Evolutionary conservation across 371 early-diverging fungal genomes (phyloP).

Genomic region (Paraphysoderma sedebokerense): DNA sequence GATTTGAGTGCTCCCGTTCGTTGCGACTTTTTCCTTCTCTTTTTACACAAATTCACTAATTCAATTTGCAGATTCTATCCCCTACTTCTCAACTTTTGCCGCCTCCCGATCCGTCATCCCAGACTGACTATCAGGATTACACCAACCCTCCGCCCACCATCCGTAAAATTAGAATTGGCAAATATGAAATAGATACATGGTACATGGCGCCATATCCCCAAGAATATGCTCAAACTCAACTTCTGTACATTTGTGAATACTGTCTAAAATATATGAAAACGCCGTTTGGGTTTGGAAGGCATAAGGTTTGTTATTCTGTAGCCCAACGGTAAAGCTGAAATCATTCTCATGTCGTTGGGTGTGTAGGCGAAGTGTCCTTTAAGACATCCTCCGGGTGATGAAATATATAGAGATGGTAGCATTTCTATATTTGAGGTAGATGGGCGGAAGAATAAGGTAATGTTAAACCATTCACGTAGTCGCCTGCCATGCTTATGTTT

Average conservation of each 20-base stretch:
- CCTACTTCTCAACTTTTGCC: too few species aligned
- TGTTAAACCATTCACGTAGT: background rate
- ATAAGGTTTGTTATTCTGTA: conserved; percentile 25
- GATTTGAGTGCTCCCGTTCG: too few species aligned
- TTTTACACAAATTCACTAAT: too few species aligned
- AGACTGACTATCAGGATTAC: too few species aligned
- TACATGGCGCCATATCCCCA: conserved; percentile 97
- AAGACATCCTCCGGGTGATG: conserved; percentile 92
- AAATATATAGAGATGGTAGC: conserved; percentile 87
- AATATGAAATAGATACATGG: conserved; percentile 84
- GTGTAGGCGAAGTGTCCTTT: conserved; percentile 53
- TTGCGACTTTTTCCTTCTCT: too few species aligned
- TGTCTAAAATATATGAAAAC: conserved; percentile 92
- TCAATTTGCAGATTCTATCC: too few species aligned
- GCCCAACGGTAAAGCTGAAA: background rate
- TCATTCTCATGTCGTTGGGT: background rate
- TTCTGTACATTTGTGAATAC: conserved; percentile 87
- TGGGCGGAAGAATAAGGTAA: conserved; percentile 72
- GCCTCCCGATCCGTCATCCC: too few species aligned
- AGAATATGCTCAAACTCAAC: conserved; percentile 54
- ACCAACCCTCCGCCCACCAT: too few species aligned
- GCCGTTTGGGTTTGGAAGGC: conserved; percentile 42
- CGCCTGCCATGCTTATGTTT: background rate
- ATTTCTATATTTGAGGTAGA: conserved; percentile 90
- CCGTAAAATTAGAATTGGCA: conserved; percentile 59